phyloP scores from a whole-genome alignment of 2,329 filamentous ascomycete species.

The Celoporthe dispersa region DNA sequence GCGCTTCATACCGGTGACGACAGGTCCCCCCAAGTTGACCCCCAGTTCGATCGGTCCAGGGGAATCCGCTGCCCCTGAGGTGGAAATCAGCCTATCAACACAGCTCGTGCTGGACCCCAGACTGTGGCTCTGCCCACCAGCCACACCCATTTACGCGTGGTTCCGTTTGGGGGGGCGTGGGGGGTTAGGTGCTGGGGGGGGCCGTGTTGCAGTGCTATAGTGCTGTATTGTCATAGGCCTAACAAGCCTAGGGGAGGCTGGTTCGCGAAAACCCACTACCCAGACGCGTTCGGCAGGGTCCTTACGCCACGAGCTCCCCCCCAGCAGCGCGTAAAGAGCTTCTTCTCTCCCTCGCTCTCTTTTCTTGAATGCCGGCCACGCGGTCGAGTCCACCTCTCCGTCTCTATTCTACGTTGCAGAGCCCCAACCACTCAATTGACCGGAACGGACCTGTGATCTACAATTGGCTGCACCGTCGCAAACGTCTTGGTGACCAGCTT shows the following conservation, averaged over 20 bases:
- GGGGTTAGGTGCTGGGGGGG: not conserved
- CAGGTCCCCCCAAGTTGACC: not conserved
- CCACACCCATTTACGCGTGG: conserved; percentile 3
- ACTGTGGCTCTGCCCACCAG: conserved; percentile 11
- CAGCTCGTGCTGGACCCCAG: not conserved
- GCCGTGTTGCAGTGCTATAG: not conserved
- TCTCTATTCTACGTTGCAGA: not conserved
- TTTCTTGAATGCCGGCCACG: conserved; percentile 5
- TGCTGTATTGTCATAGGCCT: too few relatives aligned
- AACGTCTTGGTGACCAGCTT: not conserved
- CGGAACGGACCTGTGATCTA: not conserved
- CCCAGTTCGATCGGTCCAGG: not conserved
- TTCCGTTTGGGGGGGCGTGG: not conserved
- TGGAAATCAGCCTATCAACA: not conserved
- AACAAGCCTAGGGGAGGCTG: not conserved
- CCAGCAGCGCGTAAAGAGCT: conserved; percentile 16
- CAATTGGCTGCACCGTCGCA: not conserved
- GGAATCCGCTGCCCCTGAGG: not conserved
- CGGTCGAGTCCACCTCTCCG: not conserved
- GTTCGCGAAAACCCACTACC: conserved; percentile 1
- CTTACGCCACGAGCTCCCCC: not conserved
- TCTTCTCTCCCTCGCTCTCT: not conserved
- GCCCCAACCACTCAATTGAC: not conserved
- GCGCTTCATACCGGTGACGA: conserved; percentile 8
- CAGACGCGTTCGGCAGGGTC: conserved; percentile 7